These are phyloP conservation scores for Umbelopsis sp. DNA, from an alignment of 192 early-diverging fungal genomes.

Conservation along the genomic window DNA sequence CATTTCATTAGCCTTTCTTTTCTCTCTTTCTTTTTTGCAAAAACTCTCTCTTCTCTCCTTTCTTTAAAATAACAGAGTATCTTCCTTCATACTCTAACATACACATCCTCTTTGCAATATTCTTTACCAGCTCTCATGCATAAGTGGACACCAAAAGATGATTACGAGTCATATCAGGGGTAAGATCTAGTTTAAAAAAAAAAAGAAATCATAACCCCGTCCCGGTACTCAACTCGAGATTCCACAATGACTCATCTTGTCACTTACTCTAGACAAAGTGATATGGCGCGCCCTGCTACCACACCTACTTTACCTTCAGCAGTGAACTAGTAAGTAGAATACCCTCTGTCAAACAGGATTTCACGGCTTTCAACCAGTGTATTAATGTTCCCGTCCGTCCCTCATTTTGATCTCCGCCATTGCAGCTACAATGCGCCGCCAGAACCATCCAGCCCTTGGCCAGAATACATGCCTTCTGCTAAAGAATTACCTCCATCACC, in stretches of 20 bases:
- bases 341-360: too few species aligned
- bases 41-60: not conserved
- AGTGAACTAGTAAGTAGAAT: conserved; percentile 10
- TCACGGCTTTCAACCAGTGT: too few species aligned
- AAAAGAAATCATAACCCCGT: not conserved
- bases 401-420: conserved; percentile 14
- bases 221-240: not conserved
- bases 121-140: not conserved
- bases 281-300: not conserved
- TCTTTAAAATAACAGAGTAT: not conserved
- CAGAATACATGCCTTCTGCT: conserved; percentile 3
- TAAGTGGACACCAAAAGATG: conserved; percentile 19
- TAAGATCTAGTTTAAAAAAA: not conserved
- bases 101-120: not conserved
- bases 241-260: not conserved
- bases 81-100: not conserved
- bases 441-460: not conserved
- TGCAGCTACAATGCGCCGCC: not conserved
- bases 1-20: conserved; percentile 3
- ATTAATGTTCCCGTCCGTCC: not conserved
- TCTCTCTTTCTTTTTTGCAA: not conserved
- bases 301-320: not conserved
- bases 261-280: not conserved
- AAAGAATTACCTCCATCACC: conserved; percentile 15
- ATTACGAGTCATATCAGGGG: conserved; percentile 21